These are phyloP conservation scores for Biscogniauxia marginata DNA, from an alignment of 2,329 filamentous ascomycete species.

Conservation along the genomic window DNA sequence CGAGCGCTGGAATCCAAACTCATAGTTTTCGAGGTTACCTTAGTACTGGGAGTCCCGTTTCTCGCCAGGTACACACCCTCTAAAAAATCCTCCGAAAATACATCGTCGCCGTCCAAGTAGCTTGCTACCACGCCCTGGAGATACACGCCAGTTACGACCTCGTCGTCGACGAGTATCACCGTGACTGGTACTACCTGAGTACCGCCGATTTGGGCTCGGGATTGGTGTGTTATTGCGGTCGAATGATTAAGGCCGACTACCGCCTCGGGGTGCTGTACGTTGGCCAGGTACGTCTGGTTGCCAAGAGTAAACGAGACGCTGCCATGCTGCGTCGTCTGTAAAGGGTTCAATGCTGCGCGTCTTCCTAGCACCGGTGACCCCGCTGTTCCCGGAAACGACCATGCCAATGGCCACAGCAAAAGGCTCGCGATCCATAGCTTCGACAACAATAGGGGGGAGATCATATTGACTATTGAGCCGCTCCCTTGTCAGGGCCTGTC, in stretches of 20 bases:
- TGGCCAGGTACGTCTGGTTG: constrained; percentile 36
- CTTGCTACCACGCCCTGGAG: constrained; percentile 30
- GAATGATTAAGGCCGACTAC: constrained; percentile 13
- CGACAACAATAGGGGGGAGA: neutral
- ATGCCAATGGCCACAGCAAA: constrained; percentile 2
- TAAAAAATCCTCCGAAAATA: constrained; percentile 36
- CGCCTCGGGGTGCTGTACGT: constrained; percentile 32
- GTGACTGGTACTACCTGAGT: constrained; percentile 21
- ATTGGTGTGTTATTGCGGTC: neutral
- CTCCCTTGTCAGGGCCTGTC: neutral
- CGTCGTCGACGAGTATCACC: constrained; percentile 30
- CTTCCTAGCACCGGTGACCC: constrained; percentile 7
- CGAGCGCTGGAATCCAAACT: constrained; percentile 22
- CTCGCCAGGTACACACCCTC: constrained; percentile 32
- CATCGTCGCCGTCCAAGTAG: constrained; percentile 36
- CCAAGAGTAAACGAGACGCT: constrained; percentile 36
- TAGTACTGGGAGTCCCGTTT: constrained; percentile 20
- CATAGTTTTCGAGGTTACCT: neutral
- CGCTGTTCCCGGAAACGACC: neutral
- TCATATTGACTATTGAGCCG: neutral
- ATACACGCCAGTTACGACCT: constrained; percentile 27
- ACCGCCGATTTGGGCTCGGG: neutral
- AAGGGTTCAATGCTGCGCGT: constrained; percentile 16
- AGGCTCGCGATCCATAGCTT: neutral
- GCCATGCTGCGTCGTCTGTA: constrained; percentile 24